Base-by-base conservation (phyloP, 164 flowering plant genomes). In the Amborella trichopoda region DNA sequence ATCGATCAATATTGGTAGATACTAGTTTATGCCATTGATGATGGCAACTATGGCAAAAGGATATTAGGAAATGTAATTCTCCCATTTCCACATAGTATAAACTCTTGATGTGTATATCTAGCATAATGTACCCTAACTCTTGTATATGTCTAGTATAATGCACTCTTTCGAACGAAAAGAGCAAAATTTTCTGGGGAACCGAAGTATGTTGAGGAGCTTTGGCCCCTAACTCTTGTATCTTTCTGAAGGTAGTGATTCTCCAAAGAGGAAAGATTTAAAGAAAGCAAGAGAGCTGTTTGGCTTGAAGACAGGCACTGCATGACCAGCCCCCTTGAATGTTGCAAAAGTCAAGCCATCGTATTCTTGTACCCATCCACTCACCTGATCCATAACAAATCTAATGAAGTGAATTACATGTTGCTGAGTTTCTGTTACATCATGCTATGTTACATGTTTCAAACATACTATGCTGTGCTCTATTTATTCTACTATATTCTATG, bases 311-410 rank as follows among this genome's bases (percentile, higher is more conserved):
- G 99, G 99, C 43, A 93, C 99, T 8, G 81, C 88, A 68, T 91
- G 99, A 1, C 99, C 99, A 42, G 96, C 99, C 61, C 96, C 99
- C 69, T 89, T 78, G 42, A 91, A 75, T 47, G 99, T 91, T 30
- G 86, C 95, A 65, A 77, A 93, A 16, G 94, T 82, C 0, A 91
- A 73, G 2, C 96, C 96, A 45, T 77, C 32, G 30, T 87, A 93
- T 51, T 84, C 94, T 68, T 84, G 90, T 34, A 73, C 28, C 93
- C 95, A 89, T 13, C 97, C 97, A 50, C 83, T 62, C 4, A 91
- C 99, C 98, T 91, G 75, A 38, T n/a, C n/a, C n/a, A 37, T 6
- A 21, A 6, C 34, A 30, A 14, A 30, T 30, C 34, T 8, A 46
- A 30, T 8, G 9, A 30, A 30, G 1, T 9, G 14, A 14, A 8